These are phyloP conservation scores for Talinum fruticosum DNA, from an alignment of 148 eudicot genomes.

Conservation along the genomic window DNA sequence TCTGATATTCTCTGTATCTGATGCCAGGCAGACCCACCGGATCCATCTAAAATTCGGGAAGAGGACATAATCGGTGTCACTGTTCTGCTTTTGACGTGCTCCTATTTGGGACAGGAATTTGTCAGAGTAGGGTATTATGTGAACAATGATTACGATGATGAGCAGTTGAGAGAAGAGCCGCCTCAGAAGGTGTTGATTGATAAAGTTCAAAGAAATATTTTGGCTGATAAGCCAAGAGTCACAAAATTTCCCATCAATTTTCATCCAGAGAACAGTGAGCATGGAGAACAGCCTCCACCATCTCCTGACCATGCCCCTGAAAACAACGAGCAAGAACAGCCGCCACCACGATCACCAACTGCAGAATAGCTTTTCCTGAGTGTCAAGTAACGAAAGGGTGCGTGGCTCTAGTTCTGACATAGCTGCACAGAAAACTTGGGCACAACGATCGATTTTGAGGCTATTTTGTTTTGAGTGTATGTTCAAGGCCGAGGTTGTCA, in stretches of 20 bases:
- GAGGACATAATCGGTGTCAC: constrained; percentile 90
- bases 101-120: constrained; percentile 86
- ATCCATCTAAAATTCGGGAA: constrained; percentile 83
- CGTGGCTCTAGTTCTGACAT: constrained; percentile 6
- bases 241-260: constrained; percentile 89
- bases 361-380: constrained; percentile 16
- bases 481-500: neutral
- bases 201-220: constrained; percentile 69
- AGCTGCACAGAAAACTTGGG: neutral
- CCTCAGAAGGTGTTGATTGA: constrained; percentile 82
- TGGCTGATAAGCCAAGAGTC: constrained; percentile 87
- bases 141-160: constrained; percentile 88
- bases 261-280: constrained; percentile 64
- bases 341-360: constrained; percentile 29
- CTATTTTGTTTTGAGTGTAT: constrained; percentile 1
- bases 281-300: constrained; percentile 51
- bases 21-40: constrained; percentile 85
- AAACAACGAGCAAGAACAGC: constrained; percentile 33
- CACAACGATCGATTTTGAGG: neutral
- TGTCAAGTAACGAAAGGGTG: neutral
- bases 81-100: constrained; percentile 79
- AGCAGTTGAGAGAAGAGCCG: constrained; percentile 74
- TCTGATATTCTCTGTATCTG: neutral
- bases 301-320: constrained; percentile 36
- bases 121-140: constrained; percentile 87